Conservation (phyloP, 768 basidiomycete species). For the Boletus rufocinnamomeus region DNA sequence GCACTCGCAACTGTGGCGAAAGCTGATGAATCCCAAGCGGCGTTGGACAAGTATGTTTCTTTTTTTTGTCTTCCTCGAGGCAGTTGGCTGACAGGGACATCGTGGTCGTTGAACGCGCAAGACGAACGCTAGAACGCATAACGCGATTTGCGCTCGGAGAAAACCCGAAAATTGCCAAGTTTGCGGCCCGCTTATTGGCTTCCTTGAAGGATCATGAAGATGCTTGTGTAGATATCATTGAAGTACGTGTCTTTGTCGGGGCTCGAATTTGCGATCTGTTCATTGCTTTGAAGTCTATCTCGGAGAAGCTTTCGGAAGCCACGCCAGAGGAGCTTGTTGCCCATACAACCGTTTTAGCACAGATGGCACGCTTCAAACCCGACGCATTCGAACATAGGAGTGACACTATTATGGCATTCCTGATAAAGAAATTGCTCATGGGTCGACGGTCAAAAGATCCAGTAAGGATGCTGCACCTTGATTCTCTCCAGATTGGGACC, state of each 20-base stretch:
- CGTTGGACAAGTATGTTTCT: slow-evolving; percentile 74
- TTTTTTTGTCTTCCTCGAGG: too few relatives aligned
- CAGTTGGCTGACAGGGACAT: not conserved
- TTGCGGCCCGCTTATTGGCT: slow-evolving; percentile 75
- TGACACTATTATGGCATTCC: slow-evolving; percentile 68
- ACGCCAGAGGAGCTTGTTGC: slow-evolving; percentile 58
- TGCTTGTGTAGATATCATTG: slow-evolving; percentile 55
- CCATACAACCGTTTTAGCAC: slow-evolving; percentile 69
- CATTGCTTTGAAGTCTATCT: slow-evolving; percentile 51
- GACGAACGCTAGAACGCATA: slow-evolving; percentile 68
- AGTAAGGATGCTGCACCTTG: slow-evolving; percentile 38
- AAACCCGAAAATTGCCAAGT: slow-evolving; percentile 75
- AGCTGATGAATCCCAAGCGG: slow-evolving; percentile 56
- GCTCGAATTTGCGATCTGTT: not conserved
- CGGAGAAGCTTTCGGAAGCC: slow-evolving; percentile 48
- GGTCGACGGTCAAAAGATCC: slow-evolving; percentile 46
- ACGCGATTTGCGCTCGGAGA: slow-evolving; percentile 58
- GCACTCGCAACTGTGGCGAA: slow-evolving; percentile 70
- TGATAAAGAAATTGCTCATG: slow-evolving; percentile 73
- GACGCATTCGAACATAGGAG: slow-evolving; percentile 79
- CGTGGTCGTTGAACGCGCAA: slow-evolving; percentile 30
- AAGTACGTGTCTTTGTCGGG: slow-evolving; percentile 47
- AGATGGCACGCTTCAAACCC: slow-evolving; percentile 68
- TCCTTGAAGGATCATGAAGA: slow-evolving; percentile 54
- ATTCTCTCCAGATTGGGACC: not conserved